Percentiles rank a stretch among this genome's conserved stretches.
These are phyloP conservation scores for Bretschneidera sinensis DNA, from an alignment of 345 rosid genomes.

Conservation along the genomic window DNA sequence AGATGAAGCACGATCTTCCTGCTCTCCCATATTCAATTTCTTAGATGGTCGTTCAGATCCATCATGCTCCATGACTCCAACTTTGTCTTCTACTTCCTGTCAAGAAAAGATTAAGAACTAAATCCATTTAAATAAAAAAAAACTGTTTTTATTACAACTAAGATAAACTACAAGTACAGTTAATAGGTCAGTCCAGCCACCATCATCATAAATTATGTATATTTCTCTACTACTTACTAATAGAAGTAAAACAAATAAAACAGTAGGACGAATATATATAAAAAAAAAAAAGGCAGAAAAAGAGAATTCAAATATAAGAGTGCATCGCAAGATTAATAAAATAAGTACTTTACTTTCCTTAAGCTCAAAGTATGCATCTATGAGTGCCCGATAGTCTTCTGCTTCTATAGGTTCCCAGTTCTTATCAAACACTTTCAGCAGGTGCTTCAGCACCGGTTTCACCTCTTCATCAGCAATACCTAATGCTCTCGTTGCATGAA, in stretches of 20 bases:
- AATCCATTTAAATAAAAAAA: neutral
- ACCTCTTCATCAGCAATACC: slow-evolving; percentile 42
- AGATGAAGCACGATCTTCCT: slow-evolving; percentile 23
- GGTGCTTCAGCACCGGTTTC: slow-evolving; percentile 37
- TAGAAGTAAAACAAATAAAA: too few relatives aligned
- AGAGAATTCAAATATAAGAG: too few relatives aligned
- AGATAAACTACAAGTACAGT: too few relatives aligned
- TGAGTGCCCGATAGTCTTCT: slow-evolving; percentile 46
- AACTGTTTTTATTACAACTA: neutral
- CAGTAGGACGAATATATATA: too few relatives aligned
- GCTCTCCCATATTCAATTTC: slow-evolving; percentile 19
- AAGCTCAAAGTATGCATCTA: slow-evolving; percentile 48
- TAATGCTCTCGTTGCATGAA: slow-evolving; percentile 35
- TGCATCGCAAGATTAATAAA: too few relatives aligned
- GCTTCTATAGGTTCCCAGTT: slow-evolving; percentile 61
- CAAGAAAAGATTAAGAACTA: neutral
- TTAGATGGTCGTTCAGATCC: slow-evolving; percentile 24
- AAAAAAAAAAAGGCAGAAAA: too few relatives aligned
- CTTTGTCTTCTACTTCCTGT: slow-evolving; percentile 16
- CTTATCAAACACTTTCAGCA: slow-evolving; percentile 28
- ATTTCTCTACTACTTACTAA: too few relatives aligned
- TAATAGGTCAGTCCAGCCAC: too few relatives aligned
- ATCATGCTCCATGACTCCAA: neutral
- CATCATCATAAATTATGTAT: too few relatives aligned
- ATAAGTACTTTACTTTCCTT: slow-evolving; percentile 38